Evolutionary conservation across 805 yeast species (phyloP), one percentile per base, ranked within the genome.

Genomic region (Candida easanensis): DNA sequence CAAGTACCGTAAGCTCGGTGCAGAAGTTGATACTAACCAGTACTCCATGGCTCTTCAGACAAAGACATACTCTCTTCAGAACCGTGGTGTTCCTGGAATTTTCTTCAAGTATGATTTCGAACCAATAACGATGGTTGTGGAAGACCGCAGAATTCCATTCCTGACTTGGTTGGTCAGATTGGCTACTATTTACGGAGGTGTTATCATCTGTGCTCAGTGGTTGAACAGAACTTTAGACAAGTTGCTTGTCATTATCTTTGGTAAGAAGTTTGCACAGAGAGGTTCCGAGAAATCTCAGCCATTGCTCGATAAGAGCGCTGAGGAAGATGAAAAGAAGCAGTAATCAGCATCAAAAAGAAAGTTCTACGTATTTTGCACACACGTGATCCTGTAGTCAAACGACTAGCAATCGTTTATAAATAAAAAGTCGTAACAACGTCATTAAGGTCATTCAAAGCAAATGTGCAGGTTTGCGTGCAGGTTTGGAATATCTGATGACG

Each of bases 31-130:
- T 45, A 90, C 98, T 2, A 82, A 84, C 60, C 98, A 90, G 64
- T 93, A 88, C 63, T 81, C 97, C 2, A 63, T 84, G 18, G 75
- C 85, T 4, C 80, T 76, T 46, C 71, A 68, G 32, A 76, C 73
- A 44, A 62, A 56, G 27, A 56, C 51, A 5, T 53, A 45, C 25
- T 40, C 53, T 4, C 17, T 32, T 30, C 42, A 51, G 34, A 50
- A 53, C 14, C 41, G 46, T 15, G 65, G 65, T 19, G 60, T 75
- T 5, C 95, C 97, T 4, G 97, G 97, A 0, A 80, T 91, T 20
- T 85, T 76, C 56, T 78, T 93, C 68, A 78, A 76, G 43, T 91
- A 90, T 62, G 88, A 88, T 52, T 88, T 93, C 60, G 98, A 93
- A 56, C 91, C 97, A 4, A 77, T 93, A 33, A 76, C 81, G 36